Conservation (phyloP, 2,329 filamentous ascomycete genomes). For the Fusarium sp. region DNA sequence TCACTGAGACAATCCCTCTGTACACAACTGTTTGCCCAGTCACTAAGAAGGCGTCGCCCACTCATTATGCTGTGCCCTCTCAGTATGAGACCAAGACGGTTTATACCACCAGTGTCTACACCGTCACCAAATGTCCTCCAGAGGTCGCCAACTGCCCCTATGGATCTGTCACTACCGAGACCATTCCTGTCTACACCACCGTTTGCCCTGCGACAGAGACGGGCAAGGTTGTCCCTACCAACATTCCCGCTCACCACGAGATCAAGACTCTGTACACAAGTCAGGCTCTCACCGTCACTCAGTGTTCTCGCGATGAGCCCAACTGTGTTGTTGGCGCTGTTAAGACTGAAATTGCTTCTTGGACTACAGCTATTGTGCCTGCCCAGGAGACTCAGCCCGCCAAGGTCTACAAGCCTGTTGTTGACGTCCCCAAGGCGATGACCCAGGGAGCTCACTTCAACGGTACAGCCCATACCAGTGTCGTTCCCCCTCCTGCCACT, state of each 20-base stretch:
- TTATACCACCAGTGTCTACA: conserved; percentile 66
- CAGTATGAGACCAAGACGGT: conserved; percentile 56
- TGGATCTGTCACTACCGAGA: conserved; percentile 52
- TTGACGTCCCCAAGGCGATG: conserved; percentile 24
- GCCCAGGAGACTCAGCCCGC: conserved; percentile 38
- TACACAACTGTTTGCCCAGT: conserved; percentile 63
- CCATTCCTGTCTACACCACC: conserved; percentile 42
- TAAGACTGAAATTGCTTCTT: conserved; percentile 50
- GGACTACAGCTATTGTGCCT: conserved; percentile 37
- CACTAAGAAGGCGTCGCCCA: conserved; percentile 40
- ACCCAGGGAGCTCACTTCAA: conserved; percentile 25
- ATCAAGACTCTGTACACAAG: conserved; percentile 65
- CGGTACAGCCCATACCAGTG: conserved; percentile 29
- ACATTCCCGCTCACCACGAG: conserved; percentile 35
- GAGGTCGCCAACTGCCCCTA: conserved; percentile 64
- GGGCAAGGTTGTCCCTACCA: conserved; percentile 21
- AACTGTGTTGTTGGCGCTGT: conserved; percentile 60
- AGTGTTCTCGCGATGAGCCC: conserved; percentile 64
- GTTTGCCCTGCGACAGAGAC: conserved; percentile 34
- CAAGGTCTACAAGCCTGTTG: conserved; percentile 29
- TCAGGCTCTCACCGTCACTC: conserved; percentile 66
- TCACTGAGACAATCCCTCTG: conserved; percentile 57
- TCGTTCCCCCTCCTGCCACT: conserved; percentile 30
- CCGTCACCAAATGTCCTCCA: conserved; percentile 67
- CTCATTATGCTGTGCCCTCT: conserved; percentile 16